A percentile compares a stretch with the other conserved stretches of the same genome.
phyloP scores from a whole-genome alignment of 1,139 yeast species.

The Saccharomyces hybrid region DNA sequence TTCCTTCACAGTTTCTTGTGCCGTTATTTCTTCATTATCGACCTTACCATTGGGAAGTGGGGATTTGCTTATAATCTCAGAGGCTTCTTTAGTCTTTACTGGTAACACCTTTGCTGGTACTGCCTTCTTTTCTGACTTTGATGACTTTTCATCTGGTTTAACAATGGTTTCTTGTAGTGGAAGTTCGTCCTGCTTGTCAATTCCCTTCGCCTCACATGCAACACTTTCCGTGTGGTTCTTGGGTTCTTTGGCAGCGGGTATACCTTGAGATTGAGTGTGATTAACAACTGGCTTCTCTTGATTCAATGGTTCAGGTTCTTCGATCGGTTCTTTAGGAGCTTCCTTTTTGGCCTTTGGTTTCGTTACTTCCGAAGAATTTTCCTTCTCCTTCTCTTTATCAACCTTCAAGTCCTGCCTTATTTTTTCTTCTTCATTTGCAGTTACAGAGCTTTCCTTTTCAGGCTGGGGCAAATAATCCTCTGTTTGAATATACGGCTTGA shows the following conservation, averaged over 20 bases:
- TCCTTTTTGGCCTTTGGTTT: constrained; percentile 20
- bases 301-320: constrained; percentile 20
- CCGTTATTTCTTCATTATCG: constrained; percentile 6
- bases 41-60: neutral
- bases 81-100: neutral
- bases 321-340: constrained; percentile 13
- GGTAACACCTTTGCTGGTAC: neutral
- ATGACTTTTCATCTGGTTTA: neutral
- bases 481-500: constrained; percentile 2
- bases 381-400: constrained; percentile 35
- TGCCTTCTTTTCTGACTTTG: neutral
- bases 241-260: neutral
- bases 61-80: neutral
- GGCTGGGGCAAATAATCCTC: neutral
- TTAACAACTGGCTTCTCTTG: constrained; percentile 13
- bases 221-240: neutral
- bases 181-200: neutral
- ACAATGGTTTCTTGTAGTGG: neutral
- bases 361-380: constrained; percentile 30
- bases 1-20: neutral
- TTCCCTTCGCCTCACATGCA: neutral
- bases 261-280: neutral
- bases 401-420: constrained; percentile 25
- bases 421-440: constrained; percentile 11
- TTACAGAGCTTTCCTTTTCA: constrained; percentile 3